Base-by-base conservation (phyloP, 345 rosid genomes). In the Nephelium lappaceum region DNA sequence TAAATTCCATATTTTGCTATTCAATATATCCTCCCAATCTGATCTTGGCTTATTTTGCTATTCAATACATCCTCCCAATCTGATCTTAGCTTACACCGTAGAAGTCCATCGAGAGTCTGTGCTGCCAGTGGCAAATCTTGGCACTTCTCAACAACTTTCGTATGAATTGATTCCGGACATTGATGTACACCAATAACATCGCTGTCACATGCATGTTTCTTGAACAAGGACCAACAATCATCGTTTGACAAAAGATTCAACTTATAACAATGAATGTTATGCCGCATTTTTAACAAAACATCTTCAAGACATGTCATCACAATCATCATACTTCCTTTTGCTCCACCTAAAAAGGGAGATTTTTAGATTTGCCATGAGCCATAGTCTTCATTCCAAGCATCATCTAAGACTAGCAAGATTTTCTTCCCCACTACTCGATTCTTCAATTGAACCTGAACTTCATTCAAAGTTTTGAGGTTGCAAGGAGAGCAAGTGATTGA, bases 51-150 rank as follows among this genome's bases (percentile, higher is more conserved):
- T n/a, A n/a, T n/a, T n/a, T n/a, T n/a, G n/a, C n/a, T n/a, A n/a
- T n/a, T n/a, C n/a, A n/a, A n/a, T n/a, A n/a, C n/a, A n/a, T 69
- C 61, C 12, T 74, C 77, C 80, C 80, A 71, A 6, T 16, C 58
- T 11, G 16, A 11, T 11, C 72, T 60, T 19, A 14, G n/a, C 15
- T n/a, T 73, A 11, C 42, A 74, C 6, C 74, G 77, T 6, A 79
- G 55, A 25, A 82, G 63, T 27, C 82, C 76, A 49, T 82, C 82
- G 23, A 75, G 76, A 53, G 72, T 43, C 25, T 18, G 67, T 60
- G 81, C 78, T 15, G 81, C 84, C 60, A 77, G 55, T 0, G 84
- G 81, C 69, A 81, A 69, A 8, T 81, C 84, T 18, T 24, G 14
- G 3, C 84, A 78, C 62, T 71, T 82, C 7, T 51, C 75, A 19